These are phyloP conservation scores for Chalciporus sphaerocephalus DNA, from an alignment of 768 basidiomycete species.

Conservation along the genomic window DNA sequence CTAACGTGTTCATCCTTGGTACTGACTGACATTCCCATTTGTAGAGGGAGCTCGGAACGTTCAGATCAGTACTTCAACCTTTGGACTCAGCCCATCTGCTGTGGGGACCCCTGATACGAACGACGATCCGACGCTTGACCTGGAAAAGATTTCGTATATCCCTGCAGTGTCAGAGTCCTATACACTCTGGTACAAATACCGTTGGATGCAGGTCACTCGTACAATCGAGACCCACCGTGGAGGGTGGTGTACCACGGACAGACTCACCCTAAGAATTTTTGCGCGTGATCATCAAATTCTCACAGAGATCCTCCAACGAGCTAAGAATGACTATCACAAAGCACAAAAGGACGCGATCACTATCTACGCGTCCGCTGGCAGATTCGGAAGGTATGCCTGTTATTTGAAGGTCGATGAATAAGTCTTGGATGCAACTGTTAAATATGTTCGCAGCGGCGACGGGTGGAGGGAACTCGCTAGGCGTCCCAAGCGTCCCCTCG, in stretches of 20 bases:
- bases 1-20: background rate
- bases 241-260: constrained; percentile 20
- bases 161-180: constrained; percentile 33
- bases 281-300: constrained; percentile 33
- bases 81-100: constrained; percentile 34
- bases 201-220: constrained; percentile 29
- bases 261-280: constrained; percentile 23
- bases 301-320: constrained; percentile 51
- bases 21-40: background rate
- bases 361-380: constrained; percentile 50
- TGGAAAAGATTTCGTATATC: constrained; percentile 33
- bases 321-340: constrained; percentile 47
- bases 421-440: background rate
- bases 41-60: constrained; percentile 44
- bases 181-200: constrained; percentile 32
- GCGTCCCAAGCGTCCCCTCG: constrained; percentile 60
- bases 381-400: constrained; percentile 34
- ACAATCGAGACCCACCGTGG: constrained; percentile 15
- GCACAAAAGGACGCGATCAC: constrained; percentile 49
- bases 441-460: constrained; percentile 22
- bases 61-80: constrained; percentile 42
- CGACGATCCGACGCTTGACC: constrained; percentile 20
- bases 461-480: constrained; percentile 54
- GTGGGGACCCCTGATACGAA: constrained; percentile 21
- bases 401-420: background rate